These are phyloP conservation scores for Grammothele lineata DNA, from an alignment of 768 basidiomycete genomes.

Conservation along the genomic window DNA sequence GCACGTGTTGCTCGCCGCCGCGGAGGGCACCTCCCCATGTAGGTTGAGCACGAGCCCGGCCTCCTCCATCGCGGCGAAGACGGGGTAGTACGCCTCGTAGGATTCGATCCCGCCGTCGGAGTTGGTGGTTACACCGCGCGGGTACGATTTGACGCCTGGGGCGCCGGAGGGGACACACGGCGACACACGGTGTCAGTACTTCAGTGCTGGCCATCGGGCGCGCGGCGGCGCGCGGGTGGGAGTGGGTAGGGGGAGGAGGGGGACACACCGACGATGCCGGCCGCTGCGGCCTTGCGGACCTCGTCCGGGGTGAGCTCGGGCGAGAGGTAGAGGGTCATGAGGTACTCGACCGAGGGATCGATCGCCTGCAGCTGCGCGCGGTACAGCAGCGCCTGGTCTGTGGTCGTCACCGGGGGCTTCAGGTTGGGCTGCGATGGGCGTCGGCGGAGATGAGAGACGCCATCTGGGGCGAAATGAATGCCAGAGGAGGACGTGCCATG, in stretches of 20 bases:
- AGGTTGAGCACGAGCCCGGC: slow-evolving; percentile 93
- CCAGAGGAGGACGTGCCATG: slow-evolving; percentile 57
- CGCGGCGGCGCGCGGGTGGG: not conserved
- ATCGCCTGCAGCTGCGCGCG: slow-evolving; percentile 68
- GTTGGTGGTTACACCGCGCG: slow-evolving; percentile 95
- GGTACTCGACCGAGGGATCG: slow-evolving; percentile 75
- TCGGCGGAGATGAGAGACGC: slow-evolving; percentile 2
- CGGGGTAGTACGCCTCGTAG: slow-evolving; percentile 88
- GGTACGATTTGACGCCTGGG: slow-evolving; percentile 90
- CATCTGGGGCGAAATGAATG: not conserved
- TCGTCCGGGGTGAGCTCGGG: slow-evolving; percentile 88
- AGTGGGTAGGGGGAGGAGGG: no score
- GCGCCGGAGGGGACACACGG: not conserved
- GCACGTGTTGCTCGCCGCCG: slow-evolving; percentile 73
- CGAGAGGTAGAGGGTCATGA: slow-evolving; percentile 97
- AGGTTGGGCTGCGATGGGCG: slow-evolving; percentile 73
- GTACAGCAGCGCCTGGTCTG: slow-evolving; percentile 78
- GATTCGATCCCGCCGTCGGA: slow-evolving; percentile 95
- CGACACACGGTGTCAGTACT: not conserved
- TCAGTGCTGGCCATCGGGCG: not conserved
- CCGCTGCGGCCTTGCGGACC: slow-evolving; percentile 79
- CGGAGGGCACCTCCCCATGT: slow-evolving; percentile 96
- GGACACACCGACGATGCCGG: slow-evolving; percentile 64
- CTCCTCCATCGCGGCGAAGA: slow-evolving; percentile 93
- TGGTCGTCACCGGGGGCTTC: slow-evolving; percentile 80